Percentiles rank a stretch among this genome's conserved stretches.
phyloP scores from a whole-genome alignment of 176 grass and related monocot species.

The Rhipidocladum racemiflorum region DNA sequence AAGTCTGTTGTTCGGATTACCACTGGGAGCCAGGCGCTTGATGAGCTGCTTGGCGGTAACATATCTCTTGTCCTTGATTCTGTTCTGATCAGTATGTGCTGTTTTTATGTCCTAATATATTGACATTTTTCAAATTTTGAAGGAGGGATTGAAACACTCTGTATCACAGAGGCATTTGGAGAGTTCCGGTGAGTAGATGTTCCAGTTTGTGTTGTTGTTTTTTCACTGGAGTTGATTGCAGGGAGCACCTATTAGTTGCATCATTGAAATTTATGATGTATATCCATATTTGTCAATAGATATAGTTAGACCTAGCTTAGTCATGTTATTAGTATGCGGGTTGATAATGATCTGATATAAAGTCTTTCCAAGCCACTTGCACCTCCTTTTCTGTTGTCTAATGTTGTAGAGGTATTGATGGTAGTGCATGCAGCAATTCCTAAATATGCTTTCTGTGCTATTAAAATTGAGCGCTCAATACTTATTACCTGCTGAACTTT shows the following conservation, averaged over 20 bases:
- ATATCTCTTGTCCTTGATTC: constrained; percentile 3
- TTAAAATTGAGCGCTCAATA: neutral
- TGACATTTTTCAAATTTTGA: constrained; percentile 30
- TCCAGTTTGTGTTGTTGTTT: neutral
- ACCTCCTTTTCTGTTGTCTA: neutral
- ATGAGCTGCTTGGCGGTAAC: constrained; percentile 86
- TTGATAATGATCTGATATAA: neutral
- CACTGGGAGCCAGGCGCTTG: constrained; percentile 79
- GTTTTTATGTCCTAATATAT: constrained; percentile 17
- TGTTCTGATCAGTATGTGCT: constrained; percentile 1
- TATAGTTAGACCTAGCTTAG: neutral
- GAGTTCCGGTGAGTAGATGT: constrained; percentile 65
- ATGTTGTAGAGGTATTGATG: neutral
- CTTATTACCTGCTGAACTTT: neutral
- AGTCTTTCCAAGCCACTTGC: neutral
- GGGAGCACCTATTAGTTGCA: neutral
- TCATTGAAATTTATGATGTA: constrained; percentile 5
- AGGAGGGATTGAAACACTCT: constrained; percentile 94
- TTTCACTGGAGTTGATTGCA: neutral
- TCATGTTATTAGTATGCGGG: neutral
- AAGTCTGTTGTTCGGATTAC: constrained; percentile 80
- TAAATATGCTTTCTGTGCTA: constrained; percentile 1
- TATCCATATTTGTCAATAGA: neutral
- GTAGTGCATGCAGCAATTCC: neutral
- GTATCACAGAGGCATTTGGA: constrained; percentile 89